Percentiles rank a stretch among this genome's conserved stretches.
These are phyloP conservation scores for Daldinia concentrica DNA, from an alignment of 495 filamentous ascomycete species.

Conservation along the genomic window DNA sequence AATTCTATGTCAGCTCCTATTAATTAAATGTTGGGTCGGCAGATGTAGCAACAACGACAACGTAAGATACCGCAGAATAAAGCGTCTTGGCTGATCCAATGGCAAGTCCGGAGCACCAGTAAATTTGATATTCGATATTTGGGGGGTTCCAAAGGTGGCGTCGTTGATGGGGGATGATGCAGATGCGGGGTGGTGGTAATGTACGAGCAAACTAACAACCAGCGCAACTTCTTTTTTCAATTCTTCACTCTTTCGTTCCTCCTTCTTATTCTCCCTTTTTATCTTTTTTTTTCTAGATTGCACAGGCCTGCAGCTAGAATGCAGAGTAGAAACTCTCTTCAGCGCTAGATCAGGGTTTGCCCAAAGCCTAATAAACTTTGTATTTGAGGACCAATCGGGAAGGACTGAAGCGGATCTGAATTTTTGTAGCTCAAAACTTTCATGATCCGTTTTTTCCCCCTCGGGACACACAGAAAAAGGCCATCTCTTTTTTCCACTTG, in stretches of 20 bases:
- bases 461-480: slow-evolving; percentile 5
- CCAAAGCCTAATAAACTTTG: slow-evolving; percentile 3
- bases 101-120: slow-evolving; percentile 15
- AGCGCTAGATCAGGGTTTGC: slow-evolving; percentile 14
- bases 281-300: slow-evolving; percentile 6
- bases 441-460: neutral
- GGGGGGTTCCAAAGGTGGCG: slow-evolving; percentile 24
- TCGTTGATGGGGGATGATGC: slow-evolving; percentile 27
- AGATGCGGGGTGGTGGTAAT: slow-evolving; percentile 41
- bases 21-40: slow-evolving; percentile 26
- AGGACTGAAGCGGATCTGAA: slow-evolving; percentile 7
- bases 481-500: slow-evolving; percentile 14
- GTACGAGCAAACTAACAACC: slow-evolving; percentile 21
- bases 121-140: slow-evolving; percentile 24
- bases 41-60: slow-evolving; percentile 31
- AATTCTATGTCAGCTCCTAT: slow-evolving; percentile 29
- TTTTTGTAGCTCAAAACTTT: slow-evolving; percentile 3
- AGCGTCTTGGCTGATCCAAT: slow-evolving; percentile 33
- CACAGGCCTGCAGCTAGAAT: slow-evolving; percentile 13
- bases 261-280: neutral
- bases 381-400: slow-evolving; percentile 13
- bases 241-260: slow-evolving; percentile 2
- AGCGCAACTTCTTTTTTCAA: slow-evolving; percentile 1
- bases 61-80: slow-evolving; percentile 31
- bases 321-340: slow-evolving; percentile 31